Evolutionary conservation across 208 protist genomes (phyloP), one percentile per base, ranked within the genome.

Genomic region (Leishmania martiniquensis): DNA sequence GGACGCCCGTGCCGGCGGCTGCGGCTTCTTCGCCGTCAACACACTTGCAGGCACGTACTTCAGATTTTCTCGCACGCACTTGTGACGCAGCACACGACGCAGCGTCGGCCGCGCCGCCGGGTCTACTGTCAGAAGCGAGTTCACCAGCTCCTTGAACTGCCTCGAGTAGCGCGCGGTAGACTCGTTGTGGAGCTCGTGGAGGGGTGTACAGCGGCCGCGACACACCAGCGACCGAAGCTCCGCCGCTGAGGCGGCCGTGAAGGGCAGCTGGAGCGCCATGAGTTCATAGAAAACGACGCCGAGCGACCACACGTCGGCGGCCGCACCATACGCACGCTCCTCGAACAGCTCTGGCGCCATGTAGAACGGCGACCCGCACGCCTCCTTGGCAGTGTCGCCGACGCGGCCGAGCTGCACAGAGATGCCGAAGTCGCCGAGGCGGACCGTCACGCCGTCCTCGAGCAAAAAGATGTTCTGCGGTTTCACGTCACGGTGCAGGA

Each of bases 221-320:
- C 73, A 78, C 69, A 75, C 77, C 45, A 66, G 42, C 6, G 76
- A 25, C 15, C 60, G 51, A 2, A 75, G 51, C 32, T 74, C 65
- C 13, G 65, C 51, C 17, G 69, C 65, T n/a, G 63, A 76, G 55
- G 81, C 49, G 13, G 79, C 85, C 10, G 66, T 80, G 60, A 96
- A 96, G 5, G 93, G 93, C 29, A 86, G 75, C 63, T 91, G 76
- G 15, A 87, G 81, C 15, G 85, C 73, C 60, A 98, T 86, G 81
- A 98, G 86, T 77, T 99, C 95, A 78, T 98, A 99, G 12, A 99
- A 80, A 13, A 99, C 69, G 4, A 99, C 97, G 34, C 98, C 98
- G 54, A 97, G 85, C 10, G 90, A 93, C 98, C 98, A 99, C 84
- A 98, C 95, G 77, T 99, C 98, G 2, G 98, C 97, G 37, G 88